phyloP scores from a whole-genome alignment of 1,139 yeast species.

The Pichia sp. region DNA sequence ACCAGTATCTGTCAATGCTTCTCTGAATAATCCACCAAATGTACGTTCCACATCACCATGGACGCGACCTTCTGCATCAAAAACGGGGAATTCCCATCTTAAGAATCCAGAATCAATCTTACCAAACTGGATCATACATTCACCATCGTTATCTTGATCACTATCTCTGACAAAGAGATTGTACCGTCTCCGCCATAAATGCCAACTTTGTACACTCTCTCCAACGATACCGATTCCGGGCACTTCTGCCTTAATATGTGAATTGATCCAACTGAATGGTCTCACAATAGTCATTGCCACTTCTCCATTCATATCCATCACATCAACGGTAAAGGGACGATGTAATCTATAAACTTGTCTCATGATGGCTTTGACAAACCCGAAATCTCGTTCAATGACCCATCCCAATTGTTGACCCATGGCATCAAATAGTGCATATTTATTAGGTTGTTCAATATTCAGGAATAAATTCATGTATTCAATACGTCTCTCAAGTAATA shows the following conservation, averaged over 20 bases:
- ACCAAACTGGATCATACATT: constrained; percentile 65
- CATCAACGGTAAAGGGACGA: constrained; percentile 80
- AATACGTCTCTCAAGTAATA: constrained; percentile 79
- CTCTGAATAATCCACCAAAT: constrained; percentile 94
- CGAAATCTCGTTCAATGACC: constrained; percentile 74
- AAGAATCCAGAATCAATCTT: constrained; percentile 80
- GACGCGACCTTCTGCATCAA: constrained; percentile 48
- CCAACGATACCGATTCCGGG: constrained; percentile 52
- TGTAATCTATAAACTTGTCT: constrained; percentile 79
- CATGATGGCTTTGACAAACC: constrained; percentile 59
- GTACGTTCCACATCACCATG: constrained; percentile 80
- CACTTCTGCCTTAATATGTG: constrained; percentile 68
- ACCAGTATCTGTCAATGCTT: constrained; percentile 90
- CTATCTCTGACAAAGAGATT: no score
- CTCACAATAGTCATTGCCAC: constrained; percentile 64
- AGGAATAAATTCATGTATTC: constrained; percentile 81
- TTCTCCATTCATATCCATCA: constrained; percentile 66
- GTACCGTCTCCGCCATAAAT: constrained; percentile 82
- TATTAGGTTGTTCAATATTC: constrained; percentile 89
- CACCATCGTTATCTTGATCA: constrained; percentile 27
- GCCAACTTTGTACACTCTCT: constrained; percentile 90
- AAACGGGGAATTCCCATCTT: constrained; percentile 78
- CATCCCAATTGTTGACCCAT: constrained; percentile 71
- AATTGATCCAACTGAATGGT: constrained; percentile 82
- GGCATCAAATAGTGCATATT: constrained; percentile 66